phyloP scores from a whole-genome alignment of 106 monocot species.

The Iris macrosiphon region DNA sequence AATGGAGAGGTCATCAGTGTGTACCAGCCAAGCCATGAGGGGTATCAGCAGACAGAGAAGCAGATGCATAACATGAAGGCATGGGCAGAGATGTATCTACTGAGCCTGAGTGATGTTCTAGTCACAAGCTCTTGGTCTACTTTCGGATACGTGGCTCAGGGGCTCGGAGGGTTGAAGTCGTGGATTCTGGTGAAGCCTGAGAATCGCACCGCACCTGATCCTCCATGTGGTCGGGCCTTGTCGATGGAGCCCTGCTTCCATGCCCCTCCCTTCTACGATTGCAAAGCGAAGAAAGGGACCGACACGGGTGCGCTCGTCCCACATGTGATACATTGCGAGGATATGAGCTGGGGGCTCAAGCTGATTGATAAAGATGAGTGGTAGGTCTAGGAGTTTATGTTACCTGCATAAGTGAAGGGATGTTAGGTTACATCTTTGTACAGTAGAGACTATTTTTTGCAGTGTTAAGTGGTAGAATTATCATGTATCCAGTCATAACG shows the following conservation, averaged over 20 bases:
- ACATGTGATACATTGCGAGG: constrained; percentile 44
- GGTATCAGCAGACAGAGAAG: constrained; percentile 33
- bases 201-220: constrained; percentile 23
- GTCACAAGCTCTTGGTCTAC: constrained; percentile 54
- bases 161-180: constrained; percentile 46
- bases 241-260: constrained; percentile 73
- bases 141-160: constrained; percentile 56
- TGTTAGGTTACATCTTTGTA: not conserved
- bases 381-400: constrained; percentile 10
- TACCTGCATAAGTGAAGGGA: no score
- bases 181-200: constrained; percentile 43
- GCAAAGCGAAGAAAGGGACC: constrained; percentile 16
- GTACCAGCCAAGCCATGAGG: constrained; percentile 60
- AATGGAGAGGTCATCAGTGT: constrained; percentile 36
- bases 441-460: not conserved
- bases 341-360: constrained; percentile 43
- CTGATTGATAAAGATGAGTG: constrained; percentile 43
- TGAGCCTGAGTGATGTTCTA: constrained; percentile 41
- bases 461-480: no score
- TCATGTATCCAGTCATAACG: no score
- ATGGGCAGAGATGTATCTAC: constrained; percentile 54
- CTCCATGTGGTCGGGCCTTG: constrained; percentile 22
- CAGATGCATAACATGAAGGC: constrained; percentile 54
- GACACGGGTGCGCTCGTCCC: constrained; percentile 32
- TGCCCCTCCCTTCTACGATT: constrained; percentile 46